Percentiles rank a stretch among this genome's conserved stretches.
Conservation (phyloP, 2,329 filamentous ascomycete species). For the Nothomitra cinnamomea region DNA sequence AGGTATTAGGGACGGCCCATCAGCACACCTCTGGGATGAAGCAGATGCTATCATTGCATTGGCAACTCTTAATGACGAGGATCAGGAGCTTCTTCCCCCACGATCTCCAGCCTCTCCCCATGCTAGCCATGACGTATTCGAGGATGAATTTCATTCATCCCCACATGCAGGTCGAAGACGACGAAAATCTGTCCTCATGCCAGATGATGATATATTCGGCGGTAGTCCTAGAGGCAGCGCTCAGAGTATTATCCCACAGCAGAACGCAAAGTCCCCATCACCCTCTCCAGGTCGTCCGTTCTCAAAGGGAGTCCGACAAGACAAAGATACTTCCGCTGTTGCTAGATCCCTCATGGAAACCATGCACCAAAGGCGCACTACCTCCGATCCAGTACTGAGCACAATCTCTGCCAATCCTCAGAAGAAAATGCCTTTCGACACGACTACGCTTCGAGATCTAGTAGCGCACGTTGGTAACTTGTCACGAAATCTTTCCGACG, state of each 20-base stretch:
- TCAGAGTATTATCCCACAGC: conserved; percentile 31
- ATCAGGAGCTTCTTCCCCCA: conserved; percentile 4
- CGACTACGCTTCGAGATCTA: conserved; percentile 48
- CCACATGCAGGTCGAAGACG: conserved; percentile 26
- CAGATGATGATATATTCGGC: conserved; percentile 41
- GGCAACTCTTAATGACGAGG: conserved; percentile 51
- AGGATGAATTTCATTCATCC: conserved; percentile 4
- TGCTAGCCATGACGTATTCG: conserved; percentile 3
- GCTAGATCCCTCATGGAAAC: conserved; percentile 44
- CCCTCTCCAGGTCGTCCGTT: conserved; percentile 28
- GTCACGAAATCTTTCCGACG: conserved; percentile 40
- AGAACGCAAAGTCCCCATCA: conserved; percentile 44
- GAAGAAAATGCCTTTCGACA: conserved; percentile 48
- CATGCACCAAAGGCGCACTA: conserved; percentile 31
- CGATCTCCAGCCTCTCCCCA: conserved; percentile 2
- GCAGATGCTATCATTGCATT: conserved; percentile 76
- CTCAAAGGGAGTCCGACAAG: conserved; percentile 8
- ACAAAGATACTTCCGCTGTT: conserved; percentile 31
- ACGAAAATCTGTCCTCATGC: conserved; percentile 44
- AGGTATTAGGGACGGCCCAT: conserved; percentile 42
- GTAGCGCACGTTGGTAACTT: conserved; percentile 45
- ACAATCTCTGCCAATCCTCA: conserved; percentile 23
- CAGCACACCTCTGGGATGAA: conserved; percentile 54
- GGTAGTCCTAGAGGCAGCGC: conserved; percentile 21
- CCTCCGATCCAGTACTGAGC: conserved; percentile 25